Base-by-base conservation (phyloP, 2,329 filamentous ascomycete genomes). In the Cryphonectria radicalis region DNA sequence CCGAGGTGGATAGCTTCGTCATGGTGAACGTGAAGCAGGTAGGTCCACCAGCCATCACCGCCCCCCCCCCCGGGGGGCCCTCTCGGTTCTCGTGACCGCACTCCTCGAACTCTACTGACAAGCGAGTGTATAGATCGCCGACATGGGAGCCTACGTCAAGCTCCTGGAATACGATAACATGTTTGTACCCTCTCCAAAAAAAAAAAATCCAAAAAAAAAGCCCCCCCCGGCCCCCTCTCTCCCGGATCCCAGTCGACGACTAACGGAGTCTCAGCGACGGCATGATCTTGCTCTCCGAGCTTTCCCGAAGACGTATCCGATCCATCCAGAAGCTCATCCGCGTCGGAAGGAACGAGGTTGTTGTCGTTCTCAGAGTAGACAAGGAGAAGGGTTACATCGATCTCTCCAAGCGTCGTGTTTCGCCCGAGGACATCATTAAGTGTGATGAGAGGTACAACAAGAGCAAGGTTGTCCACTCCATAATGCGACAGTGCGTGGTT, bases 21-120 rank as follows among this genome's bases (percentile, higher is more conserved):
- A 99, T 99, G 96, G 96, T 99, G 82, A 99, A 98, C 84, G 96
- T 98, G 79, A 97, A 97, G 90, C 94, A 97, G 91, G 93, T 95
- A 81, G 74, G 88, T 79, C 71, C 69, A 22, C 19, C 4, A 19
- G 42, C 63, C 14, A 55, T 2, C 43, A n/a, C n/a, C n/a, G 2
- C 5, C 43, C 32, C 32, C 32, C 32, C 4, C 32, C 32, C 32
- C 32, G n/a, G n/a, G n/a, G n/a, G n/a, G n/a, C n/a, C 32, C 4
- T 32, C 32, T 32, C 32, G 32, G 4, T 4, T 22, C 43, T 46
- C 66, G 50, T 42, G 46, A 42, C 25, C 55, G 25, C 46, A 35
- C 59, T 43, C 43, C 68, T n/a, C 72, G 60, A 72, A 73, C 77
- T 32, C 57, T n/a, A 50, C 65, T 72, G 65, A 72, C 72, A 35